Percentiles rank a stretch among this genome's conserved stretches.
phyloP scores from a whole-genome alignment of 2,329 filamentous ascomycete genomes.

The Clarireedia hainanense region DNA sequence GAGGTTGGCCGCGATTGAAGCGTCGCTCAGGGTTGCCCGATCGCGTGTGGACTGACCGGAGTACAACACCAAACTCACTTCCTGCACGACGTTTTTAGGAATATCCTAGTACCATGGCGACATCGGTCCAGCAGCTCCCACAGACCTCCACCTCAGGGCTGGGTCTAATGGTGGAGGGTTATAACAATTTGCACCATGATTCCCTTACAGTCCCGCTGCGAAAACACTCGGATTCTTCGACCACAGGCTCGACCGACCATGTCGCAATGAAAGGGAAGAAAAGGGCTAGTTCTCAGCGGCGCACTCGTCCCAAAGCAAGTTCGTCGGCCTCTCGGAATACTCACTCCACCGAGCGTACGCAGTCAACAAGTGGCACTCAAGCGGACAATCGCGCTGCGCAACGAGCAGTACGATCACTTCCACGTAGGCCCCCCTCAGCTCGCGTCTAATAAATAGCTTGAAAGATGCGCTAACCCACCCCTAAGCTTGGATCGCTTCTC shows the following conservation, averaged over 20 bases:
- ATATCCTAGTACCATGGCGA: constrained; percentile 11
- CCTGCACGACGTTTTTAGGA: background rate
- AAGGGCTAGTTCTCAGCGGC: constrained; percentile 8
- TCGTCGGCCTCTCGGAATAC: constrained; percentile 20
- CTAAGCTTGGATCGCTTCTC: constrained; percentile 29
- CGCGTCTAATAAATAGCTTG: background rate
- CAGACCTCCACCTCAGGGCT: constrained; percentile 11
- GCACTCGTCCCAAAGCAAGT: constrained; percentile 17
- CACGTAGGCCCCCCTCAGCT: constrained; percentile 19
- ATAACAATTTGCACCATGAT: constrained; percentile 22
- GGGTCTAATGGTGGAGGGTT: constrained; percentile 17
- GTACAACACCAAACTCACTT: background rate
- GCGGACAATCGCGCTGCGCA: constrained; percentile 18
- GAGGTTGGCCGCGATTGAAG: constrained; percentile 6
- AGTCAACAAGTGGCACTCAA: constrained; percentile 20
- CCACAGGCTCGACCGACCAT: constrained; percentile 16
- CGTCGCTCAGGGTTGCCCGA: constrained; percentile 5
- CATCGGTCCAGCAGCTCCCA: constrained; percentile 11
- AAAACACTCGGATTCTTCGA: constrained; percentile 18
- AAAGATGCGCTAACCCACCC: background rate
- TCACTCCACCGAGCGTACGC: constrained; percentile 15
- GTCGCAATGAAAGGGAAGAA: constrained; percentile 19
- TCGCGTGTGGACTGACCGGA: constrained; percentile 5
- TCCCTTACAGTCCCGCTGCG: constrained; percentile 9
- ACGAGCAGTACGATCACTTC: constrained; percentile 24